Evolutionary conservation across 441 rosid genomes (phyloP).

Genomic region (Jatropha multifida): DNA sequence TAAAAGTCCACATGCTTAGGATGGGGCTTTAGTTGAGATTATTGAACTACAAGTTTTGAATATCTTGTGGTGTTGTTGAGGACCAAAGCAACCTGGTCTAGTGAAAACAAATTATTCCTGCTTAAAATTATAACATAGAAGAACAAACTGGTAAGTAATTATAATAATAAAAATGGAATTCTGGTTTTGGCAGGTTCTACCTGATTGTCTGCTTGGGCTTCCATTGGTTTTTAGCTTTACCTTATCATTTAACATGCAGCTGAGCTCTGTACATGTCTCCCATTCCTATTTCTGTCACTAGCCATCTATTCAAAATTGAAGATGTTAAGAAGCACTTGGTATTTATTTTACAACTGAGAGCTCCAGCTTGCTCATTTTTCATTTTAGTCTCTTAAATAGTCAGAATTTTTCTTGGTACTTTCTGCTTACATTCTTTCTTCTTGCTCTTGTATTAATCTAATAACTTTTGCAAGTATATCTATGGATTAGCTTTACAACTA

Average conservation of each 20-base stretch:
- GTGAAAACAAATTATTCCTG: too few relatives aligned
- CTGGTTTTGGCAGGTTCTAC: neutral
- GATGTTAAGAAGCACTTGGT: neutral
- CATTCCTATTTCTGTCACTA: neutral
- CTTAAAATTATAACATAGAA: neutral
- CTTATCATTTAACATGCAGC: neutral
- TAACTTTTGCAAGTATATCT: neutral
- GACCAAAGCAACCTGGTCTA: neutral
- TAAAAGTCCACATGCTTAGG: too few relatives aligned
- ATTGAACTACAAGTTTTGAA: neutral
- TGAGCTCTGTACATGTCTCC: neutral
- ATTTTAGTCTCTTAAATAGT: neutral
- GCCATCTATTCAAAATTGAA: neutral
- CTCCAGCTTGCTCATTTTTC: neutral
- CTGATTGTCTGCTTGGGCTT: neutral
- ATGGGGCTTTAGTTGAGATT: neutral
- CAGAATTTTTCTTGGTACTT: neutral
- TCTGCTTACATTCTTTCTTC: conserved; percentile 4
- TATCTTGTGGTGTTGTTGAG: neutral
- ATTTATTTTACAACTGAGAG: neutral
- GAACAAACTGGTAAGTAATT: neutral
- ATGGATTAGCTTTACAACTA: neutral
- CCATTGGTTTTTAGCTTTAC: neutral
- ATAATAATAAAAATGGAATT: neutral
- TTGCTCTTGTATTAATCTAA: neutral